Evolutionary conservation across 768 basidiomycete species (phyloP).

Genomic region (Pulveroboletus sp.): DNA sequence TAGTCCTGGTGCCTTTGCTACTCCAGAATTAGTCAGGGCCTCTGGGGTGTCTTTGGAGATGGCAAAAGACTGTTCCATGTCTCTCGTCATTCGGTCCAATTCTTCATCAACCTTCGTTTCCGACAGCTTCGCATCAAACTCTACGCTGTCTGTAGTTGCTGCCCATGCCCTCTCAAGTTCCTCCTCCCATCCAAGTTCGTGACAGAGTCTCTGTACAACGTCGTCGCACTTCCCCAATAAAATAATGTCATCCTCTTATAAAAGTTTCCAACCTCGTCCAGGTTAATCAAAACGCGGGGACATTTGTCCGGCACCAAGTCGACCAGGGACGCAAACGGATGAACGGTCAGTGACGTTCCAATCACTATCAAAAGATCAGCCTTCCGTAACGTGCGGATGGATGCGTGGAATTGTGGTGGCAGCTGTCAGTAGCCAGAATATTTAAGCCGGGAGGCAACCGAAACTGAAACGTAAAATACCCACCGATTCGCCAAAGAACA

Average conservation of each 20-base stretch:
- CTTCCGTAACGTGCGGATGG: constrained; percentile 49
- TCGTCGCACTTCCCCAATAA: constrained; percentile 73
- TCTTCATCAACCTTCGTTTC: constrained; percentile 17
- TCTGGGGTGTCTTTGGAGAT: constrained; percentile 11
- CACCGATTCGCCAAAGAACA: constrained; percentile 86
- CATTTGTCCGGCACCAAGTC: constrained; percentile 50
- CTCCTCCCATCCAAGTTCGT: constrained; percentile 71
- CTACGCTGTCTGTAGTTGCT: constrained; percentile 39
- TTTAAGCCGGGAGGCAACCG: not conserved
- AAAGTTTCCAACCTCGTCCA: constrained; percentile 75
- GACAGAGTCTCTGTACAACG: constrained; percentile 56
- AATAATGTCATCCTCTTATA: constrained; percentile 58
- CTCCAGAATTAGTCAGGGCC: not conserved
- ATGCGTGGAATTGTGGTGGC: constrained; percentile 62
- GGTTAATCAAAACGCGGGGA: constrained; percentile 87
- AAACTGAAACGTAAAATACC: constrained; percentile 21
- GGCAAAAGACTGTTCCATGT: constrained; percentile 19
- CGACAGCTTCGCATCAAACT: constrained; percentile 8
- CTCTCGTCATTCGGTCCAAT: constrained; percentile 25
- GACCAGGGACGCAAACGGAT: constrained; percentile 83
- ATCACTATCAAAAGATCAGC: constrained; percentile 90
- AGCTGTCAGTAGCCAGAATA: constrained; percentile 61
- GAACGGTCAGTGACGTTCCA: constrained; percentile 85
- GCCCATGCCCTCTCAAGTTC: constrained; percentile 58
- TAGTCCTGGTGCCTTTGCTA: not conserved